These are phyloP conservation scores for Cenococcum geophilum DNA, from an alignment of 495 filamentous ascomycete genomes.

Conservation along the genomic window DNA sequence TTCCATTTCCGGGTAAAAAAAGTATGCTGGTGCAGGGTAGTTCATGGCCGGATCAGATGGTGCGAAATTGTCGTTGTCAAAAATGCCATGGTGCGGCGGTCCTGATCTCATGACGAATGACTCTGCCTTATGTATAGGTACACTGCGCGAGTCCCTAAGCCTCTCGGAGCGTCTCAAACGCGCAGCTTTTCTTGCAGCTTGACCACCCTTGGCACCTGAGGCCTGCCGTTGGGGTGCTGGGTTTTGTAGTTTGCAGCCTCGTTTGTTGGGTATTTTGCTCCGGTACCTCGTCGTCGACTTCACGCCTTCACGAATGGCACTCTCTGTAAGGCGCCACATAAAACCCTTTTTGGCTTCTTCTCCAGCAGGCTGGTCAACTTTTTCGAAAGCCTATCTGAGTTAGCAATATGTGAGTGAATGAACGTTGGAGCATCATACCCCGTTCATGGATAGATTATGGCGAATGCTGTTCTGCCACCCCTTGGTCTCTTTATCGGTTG, in stretches of 20 bases:
- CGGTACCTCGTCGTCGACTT: conserved; percentile 72
- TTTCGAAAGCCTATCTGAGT: conserved; percentile 55
- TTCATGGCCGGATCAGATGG: conserved; percentile 10
- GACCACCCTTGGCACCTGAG: conserved; percentile 53
- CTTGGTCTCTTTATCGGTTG: conserved; percentile 47
- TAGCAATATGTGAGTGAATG: conserved; percentile 1
- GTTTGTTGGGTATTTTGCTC: conserved; percentile 48
- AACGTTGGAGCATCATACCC: conserved; percentile 51
- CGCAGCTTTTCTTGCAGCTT: conserved; percentile 40
- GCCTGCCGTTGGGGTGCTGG: conserved; percentile 48
- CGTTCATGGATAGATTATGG: conserved; percentile 96
- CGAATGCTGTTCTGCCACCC: conserved; percentile 98
- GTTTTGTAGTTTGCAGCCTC: conserved; percentile 39
- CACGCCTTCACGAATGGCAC: conserved; percentile 56
- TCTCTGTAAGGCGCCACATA: conserved; percentile 62
- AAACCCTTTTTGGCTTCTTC: conserved; percentile 53
- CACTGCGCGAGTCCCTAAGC: conserved; percentile 9
- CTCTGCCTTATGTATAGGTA: conserved; percentile 12
- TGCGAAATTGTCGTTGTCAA: conserved; percentile 6
- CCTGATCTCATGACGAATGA: conserved; percentile 7
- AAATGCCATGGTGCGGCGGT: conserved; percentile 5
- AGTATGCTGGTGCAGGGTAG: conserved; percentile 21
- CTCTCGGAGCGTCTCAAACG: conserved; percentile 24
- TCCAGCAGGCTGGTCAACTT: conserved; percentile 45
- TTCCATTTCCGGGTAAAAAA: conserved; percentile 13